A percentile compares a stretch with the other conserved stretches of the same genome.
Conservation (phyloP, 1,284 basidiomycete genomes). For the Mrakiaceae sp. region DNA sequence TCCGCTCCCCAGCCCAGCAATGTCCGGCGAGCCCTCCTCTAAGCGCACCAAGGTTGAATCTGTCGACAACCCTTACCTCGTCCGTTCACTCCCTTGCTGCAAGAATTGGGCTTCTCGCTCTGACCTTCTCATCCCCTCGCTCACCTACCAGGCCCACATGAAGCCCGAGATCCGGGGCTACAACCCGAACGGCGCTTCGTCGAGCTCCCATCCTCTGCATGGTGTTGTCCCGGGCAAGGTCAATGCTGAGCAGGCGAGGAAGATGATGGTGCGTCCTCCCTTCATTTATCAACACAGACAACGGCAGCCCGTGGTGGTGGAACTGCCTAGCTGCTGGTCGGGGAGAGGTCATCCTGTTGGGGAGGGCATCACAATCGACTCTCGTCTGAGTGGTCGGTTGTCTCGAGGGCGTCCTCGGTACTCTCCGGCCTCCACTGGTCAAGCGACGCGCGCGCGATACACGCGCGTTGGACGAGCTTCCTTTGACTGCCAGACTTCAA, state of each 20-base stretch:
- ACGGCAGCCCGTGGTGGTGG: too few relatives aligned
- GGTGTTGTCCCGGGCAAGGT: constrained; percentile 71
- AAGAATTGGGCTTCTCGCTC: not conserved
- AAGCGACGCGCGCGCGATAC: too few relatives aligned
- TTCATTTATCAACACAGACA: not conserved
- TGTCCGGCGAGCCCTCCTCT: constrained; percentile 18
- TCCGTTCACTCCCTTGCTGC: not conserved
- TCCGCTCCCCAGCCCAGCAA: not conserved
- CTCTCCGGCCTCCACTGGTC: not conserved
- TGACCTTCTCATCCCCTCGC: not conserved
- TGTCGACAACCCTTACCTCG: constrained; percentile 18
- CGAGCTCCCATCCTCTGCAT: constrained; percentile 45
- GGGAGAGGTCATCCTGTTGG: not conserved
- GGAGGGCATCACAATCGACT: too few relatives aligned
- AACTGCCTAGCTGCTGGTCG: not conserved
- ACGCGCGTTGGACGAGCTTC: not conserved
- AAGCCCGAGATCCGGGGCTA: constrained; percentile 2
- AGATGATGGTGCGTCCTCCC: constrained; percentile 50
- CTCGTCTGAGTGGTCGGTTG: too few relatives aligned
- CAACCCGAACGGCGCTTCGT: not conserved
- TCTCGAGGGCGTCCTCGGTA: not conserved
- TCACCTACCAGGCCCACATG: constrained; percentile 5
- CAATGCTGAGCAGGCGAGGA: constrained; percentile 56
- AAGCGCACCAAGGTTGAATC: constrained; percentile 16
- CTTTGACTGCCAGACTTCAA: not conserved